Conservation (phyloP, 1,284 basidiomycete species). For the Malassezia brasiliensis region DNA sequence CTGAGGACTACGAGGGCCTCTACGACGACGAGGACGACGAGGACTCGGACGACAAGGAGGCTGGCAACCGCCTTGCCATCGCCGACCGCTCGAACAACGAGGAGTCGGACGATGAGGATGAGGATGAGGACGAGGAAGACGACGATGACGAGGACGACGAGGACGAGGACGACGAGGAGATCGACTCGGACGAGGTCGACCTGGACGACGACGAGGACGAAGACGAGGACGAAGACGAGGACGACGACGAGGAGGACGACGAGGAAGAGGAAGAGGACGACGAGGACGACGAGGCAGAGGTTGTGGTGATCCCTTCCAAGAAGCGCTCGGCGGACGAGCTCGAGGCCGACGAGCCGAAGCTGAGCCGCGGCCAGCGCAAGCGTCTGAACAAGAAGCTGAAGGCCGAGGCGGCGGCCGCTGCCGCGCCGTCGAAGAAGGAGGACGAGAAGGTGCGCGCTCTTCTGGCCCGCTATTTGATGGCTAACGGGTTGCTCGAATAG, state of each 20-base stretch:
- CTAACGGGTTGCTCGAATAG: constrained; percentile 26
- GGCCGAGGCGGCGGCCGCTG: constrained; percentile 44
- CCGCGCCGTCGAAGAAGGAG: constrained; percentile 29
- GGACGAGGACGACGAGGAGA: constrained; percentile 18
- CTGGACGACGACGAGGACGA: constrained; percentile 47
- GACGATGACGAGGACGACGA: constrained; percentile 23
- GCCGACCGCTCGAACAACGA: constrained; percentile 53
- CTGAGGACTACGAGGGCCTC: constrained; percentile 52
- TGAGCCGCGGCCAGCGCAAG: constrained; percentile 48
- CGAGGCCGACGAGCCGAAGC: constrained; percentile 46
- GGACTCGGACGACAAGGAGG: constrained; percentile 14
- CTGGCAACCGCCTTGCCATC: constrained; percentile 21
- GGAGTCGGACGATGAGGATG: constrained; percentile 34
- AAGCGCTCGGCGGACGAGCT: constrained; percentile 57
- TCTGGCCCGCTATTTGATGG: constrained; percentile 7
- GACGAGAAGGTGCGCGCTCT: constrained; percentile 50
- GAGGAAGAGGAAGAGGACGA: constrained; percentile 41
- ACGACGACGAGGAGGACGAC: constrained; percentile 51
- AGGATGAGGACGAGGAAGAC: constrained; percentile 22
- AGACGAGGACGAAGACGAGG: constrained; percentile 56
- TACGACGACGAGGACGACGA: constrained; percentile 51
- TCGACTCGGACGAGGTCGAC: constrained; percentile 26
- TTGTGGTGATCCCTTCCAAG: constrained; percentile 47
- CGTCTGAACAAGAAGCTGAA: constrained; percentile 61
- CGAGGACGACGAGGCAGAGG: constrained; percentile 23